Conservation (phyloP, 1,139 yeast genomes). For the Meyerozyma guilliermondii region DNA sequence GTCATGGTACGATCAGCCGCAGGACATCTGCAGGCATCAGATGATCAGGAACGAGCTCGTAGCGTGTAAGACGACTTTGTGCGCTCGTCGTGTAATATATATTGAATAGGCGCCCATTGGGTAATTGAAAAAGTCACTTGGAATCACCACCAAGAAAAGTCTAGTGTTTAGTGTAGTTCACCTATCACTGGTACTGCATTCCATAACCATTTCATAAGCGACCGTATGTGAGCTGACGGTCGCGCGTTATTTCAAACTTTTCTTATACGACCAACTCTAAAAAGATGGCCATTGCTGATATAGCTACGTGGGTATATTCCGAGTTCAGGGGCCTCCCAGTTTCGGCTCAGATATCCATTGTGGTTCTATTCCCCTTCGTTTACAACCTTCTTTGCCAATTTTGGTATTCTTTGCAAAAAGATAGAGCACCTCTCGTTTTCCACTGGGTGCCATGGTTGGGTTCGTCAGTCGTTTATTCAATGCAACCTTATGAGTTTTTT, state of each 20-base stretch:
- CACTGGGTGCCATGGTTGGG: conserved; percentile 97
- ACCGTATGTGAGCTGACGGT: not conserved
- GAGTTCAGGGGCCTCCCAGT: conserved; percentile 22
- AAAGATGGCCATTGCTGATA: conserved; percentile 27
- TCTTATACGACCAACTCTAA: not conserved
- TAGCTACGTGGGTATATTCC: conserved; percentile 15
- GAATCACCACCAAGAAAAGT: too few relatives aligned
- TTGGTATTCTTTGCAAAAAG: conserved; percentile 64
- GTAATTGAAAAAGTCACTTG: not conserved
- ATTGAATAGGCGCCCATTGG: not conserved
- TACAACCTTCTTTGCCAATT: conserved; percentile 70
- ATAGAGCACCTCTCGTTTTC: conserved; percentile 83
- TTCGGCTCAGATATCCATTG: conserved; percentile 30
- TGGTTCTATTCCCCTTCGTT: conserved; percentile 45
- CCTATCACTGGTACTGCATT: not conserved
- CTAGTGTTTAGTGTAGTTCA: too few relatives aligned
- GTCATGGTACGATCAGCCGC: not conserved
- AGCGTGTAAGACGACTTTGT: not conserved
- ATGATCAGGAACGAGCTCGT: not conserved
- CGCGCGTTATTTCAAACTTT: not conserved
- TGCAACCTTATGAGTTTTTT: conserved; percentile 89
- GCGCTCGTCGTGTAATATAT: not conserved
- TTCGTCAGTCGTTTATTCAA: conserved; percentile 82
- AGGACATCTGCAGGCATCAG: not conserved
- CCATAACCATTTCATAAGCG: not conserved